Evolutionary conservation across 2,329 filamentous ascomycete species (phyloP).

Genomic region (Penicillium vulpinum): DNA sequence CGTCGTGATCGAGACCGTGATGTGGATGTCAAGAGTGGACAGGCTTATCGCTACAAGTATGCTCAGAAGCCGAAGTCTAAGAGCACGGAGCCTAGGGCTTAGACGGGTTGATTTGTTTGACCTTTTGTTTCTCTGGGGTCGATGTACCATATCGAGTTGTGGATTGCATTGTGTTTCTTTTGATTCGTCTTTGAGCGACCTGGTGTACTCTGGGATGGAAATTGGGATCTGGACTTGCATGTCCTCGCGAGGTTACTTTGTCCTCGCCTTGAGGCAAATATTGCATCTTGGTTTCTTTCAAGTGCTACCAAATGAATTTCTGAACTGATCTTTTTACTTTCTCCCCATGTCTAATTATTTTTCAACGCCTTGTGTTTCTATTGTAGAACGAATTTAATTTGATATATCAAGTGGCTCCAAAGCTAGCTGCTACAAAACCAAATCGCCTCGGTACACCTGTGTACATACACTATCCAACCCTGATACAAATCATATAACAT

Average conservation of each 20-base stretch:
- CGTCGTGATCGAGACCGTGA: slow-evolving; percentile 17
- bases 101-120: background rate
- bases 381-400: background rate
- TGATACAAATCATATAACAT: background rate
- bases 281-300: background rate
- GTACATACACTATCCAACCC: slow-evolving; percentile 7
- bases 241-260: background rate
- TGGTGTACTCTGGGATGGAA: background rate
- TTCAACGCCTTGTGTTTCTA: background rate
- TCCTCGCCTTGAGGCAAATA: background rate
- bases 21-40: slow-evolving; percentile 26
- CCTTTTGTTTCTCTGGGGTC: background rate
- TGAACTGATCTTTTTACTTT: background rate
- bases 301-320: background rate
- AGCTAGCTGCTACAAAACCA: background rate
- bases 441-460: background rate
- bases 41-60: slow-evolving; percentile 45
- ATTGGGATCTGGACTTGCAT: background rate
- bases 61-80: slow-evolving; percentile 19
- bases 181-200: background rate
- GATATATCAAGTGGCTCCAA: background rate
- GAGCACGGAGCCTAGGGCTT: slow-evolving; percentile 17
- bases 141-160: slow-evolving; percentile 3
- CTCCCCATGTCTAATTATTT: too few species aligned
- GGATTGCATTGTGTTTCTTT: slow-evolving; percentile 1